Base-by-base conservation (phyloP, 148 eudicot species). In the Polygonum aviculare region DNA sequence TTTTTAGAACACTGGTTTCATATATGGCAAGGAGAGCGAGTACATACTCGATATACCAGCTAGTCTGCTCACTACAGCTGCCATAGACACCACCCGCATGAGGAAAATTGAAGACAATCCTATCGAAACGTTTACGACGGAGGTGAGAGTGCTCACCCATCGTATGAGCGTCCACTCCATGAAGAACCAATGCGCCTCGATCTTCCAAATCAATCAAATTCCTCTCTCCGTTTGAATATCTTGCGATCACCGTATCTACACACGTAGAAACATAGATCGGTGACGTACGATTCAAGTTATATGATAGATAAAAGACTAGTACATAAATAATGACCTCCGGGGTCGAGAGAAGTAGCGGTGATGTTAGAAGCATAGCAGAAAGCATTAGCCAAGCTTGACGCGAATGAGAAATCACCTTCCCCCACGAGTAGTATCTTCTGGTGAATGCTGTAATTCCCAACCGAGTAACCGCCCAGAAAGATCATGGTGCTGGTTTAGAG, bases 91-190 rank as follows among this genome's bases (percentile, higher is more conserved):
- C 72, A 3, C 51, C 52, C 1, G 82, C 80, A 26, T 79, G 82
- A 0, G 84, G 84, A 18, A 84, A 84, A 40, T 79, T 84, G 57
- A 84, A 84, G 0, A 84, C 79, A 12, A 84, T 79, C 11, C 79
- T 38, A 16, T 81, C 82, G 10, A 84, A 84, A 2, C 16, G 71
- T 36, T 65, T 14, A 36, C 36, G 71, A 0, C 10, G 41, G 6
- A 67, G 71, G 2, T 9, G n/a, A 67, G 71, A 44, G 44, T 67
- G 71, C 6, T 67, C 44, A 3, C 36, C 44, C 44, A 67, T 12
- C 0, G 19, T 67, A 36, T 67, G 71, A 16, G 3, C 71, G 3
- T 67, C 71, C 0, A 67, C 44, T 67, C 36, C 10, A n/a, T 67
- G 71, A 33, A 67, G 10, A 67, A 67, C 45, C 15, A 15, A 5